Conservation (phyloP, 148 eudicot species). For the Amaranthus cruentus region DNA sequence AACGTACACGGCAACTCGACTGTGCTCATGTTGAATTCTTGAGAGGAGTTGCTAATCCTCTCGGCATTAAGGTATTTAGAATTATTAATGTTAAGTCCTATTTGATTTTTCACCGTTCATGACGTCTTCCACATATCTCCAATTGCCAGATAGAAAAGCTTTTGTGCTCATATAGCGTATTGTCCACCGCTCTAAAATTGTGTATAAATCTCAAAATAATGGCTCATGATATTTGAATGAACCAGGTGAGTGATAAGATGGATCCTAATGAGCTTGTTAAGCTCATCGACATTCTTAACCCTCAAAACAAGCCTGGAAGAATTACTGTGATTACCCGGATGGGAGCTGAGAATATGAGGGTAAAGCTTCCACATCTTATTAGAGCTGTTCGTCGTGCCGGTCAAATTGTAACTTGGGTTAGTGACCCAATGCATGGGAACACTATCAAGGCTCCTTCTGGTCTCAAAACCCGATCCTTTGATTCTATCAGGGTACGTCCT, state of each 20-base stretch:
- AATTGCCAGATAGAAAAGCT: background rate
- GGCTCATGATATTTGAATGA: background rate
- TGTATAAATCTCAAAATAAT: background rate
- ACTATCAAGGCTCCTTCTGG: constrained; percentile 71
- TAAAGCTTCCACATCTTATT: constrained; percentile 66
- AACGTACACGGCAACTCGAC: constrained; percentile 73
- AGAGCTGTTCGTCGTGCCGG: constrained; percentile 64
- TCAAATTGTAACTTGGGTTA: constrained; percentile 68
- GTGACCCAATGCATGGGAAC: constrained; percentile 78
- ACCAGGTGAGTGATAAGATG: constrained; percentile 72
- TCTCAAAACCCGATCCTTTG: constrained; percentile 66
- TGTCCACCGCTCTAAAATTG: background rate
- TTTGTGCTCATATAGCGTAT: background rate
- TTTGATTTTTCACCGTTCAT: background rate
- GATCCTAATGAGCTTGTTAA: constrained; percentile 66
- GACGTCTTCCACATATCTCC: background rate
- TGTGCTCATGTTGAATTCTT: constrained; percentile 81
- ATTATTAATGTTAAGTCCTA: too few relatives aligned
- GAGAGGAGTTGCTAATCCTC: constrained; percentile 66
- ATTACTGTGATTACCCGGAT: constrained; percentile 61
- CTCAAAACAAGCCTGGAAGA: constrained; percentile 66
- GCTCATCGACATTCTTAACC: constrained; percentile 71
- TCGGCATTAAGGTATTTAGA: constrained; percentile 62
- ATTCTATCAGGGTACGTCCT: constrained; percentile 56
- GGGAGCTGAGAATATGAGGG: constrained; percentile 81